Evolutionary conservation across 768 basidiomycete species (phyloP).

Genomic region (Mrakia hoshinonis): DNA sequence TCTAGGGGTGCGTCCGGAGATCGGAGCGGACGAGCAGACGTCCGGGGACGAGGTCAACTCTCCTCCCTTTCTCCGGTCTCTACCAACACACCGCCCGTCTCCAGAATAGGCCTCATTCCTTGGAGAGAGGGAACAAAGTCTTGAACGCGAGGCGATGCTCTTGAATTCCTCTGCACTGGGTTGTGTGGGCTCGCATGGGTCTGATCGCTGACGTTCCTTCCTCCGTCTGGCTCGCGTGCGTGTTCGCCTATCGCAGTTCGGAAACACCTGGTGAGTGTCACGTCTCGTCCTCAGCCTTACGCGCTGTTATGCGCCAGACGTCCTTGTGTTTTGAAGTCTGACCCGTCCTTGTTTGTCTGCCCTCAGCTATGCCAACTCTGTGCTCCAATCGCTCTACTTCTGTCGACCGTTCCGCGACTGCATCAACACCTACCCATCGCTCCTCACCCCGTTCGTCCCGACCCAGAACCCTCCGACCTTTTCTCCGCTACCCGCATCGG

Average conservation of each 20-base stretch:
- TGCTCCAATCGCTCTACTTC: constrained; percentile 92
- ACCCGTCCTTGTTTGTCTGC: not conserved
- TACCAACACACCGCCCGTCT: too few relatives aligned
- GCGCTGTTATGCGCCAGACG: too few relatives aligned
- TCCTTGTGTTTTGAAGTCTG: not conserved
- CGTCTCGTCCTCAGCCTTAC: too few relatives aligned
- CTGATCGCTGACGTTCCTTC: constrained; percentile 9
- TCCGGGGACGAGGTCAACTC: too few relatives aligned
- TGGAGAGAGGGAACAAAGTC: too few relatives aligned
- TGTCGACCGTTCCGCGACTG: constrained; percentile 88
- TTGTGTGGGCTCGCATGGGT: not conserved
- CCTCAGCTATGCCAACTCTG: constrained; percentile 91
- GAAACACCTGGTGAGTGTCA: constrained; percentile 74
- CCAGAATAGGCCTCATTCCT: too few relatives aligned
- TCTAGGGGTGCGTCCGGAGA: too few relatives aligned
- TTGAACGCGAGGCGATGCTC: too few relatives aligned
- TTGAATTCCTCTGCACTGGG: too few relatives aligned
- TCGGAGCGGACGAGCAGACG: too few relatives aligned
- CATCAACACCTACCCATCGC: constrained; percentile 49
- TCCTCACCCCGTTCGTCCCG: constrained; percentile 43
- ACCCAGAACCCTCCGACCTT: not conserved
- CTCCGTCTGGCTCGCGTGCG: not conserved
- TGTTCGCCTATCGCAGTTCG: constrained; percentile 55
- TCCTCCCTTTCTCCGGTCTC: too few relatives aligned
- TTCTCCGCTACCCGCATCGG: not conserved